A percentile compares a stretch with the other conserved stretches of the same genome.
Evolutionary conservation across 805 yeast genomes (phyloP).

Genomic region (Zygoascus flipseniorum): DNA sequence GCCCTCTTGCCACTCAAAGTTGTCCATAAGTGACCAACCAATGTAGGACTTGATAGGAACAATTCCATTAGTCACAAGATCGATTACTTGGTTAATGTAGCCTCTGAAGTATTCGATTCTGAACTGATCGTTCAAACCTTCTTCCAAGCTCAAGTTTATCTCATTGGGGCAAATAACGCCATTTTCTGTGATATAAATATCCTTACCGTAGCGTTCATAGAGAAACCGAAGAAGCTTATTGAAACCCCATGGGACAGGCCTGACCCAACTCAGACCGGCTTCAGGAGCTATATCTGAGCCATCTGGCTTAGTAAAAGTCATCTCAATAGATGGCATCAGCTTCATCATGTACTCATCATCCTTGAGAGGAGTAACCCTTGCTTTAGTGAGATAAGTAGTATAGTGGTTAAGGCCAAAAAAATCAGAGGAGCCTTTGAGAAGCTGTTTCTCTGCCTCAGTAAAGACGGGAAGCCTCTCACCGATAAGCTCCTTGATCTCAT

Average conservation of each 20-base stretch:
- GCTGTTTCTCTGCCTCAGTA: constrained; percentile 19
- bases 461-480: neutral
- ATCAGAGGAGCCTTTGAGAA: constrained; percentile 15
- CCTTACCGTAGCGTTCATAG: constrained; percentile 17
- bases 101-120: constrained; percentile 28
- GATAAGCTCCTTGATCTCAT: neutral
- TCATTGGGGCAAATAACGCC: constrained; percentile 31
- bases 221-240: neutral
- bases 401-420: neutral
- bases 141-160: constrained; percentile 20
- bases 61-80: constrained; percentile 20
- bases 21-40: constrained; percentile 30
- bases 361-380: constrained; percentile 5
- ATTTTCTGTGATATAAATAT: constrained; percentile 24
- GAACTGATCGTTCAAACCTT: constrained; percentile 25
- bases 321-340: neutral
- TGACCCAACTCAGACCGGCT: neutral
- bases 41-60: constrained; percentile 27
- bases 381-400: constrained; percentile 18
- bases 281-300: neutral
- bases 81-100: constrained; percentile 24
- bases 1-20: constrained; percentile 30
- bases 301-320: neutral
- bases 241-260: neutral
- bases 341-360: neutral